Evolutionary conservation across 2,329 filamentous ascomycete species (phyloP).

Genomic region (Sphaerulina musiva): DNA sequence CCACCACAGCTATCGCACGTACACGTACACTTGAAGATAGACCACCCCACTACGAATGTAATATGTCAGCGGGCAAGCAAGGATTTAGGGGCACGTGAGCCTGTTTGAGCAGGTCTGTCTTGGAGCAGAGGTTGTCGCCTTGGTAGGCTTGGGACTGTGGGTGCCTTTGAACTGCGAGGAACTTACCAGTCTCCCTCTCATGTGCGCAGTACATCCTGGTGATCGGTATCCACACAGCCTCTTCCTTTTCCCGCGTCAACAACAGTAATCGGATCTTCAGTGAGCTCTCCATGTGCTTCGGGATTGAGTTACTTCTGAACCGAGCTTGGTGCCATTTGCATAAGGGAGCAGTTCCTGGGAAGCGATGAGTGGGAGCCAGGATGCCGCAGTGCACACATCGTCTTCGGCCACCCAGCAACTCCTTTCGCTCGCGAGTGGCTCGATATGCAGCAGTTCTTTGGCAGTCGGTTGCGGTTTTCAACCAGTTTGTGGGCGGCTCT

Average conservation of each 20-base stretch:
- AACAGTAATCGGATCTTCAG: slow-evolving; percentile 14
- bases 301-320: slow-evolving; percentile 19
- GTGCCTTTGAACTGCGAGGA: no score
- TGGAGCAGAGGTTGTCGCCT: no score
- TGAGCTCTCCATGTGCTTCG: slow-evolving; percentile 14
- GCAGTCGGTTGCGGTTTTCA: slow-evolving; percentile 22
- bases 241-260: slow-evolving; percentile 6
- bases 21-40: slow-evolving; percentile 15
- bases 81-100: no score
- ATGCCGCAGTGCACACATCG: slow-evolving; percentile 26
- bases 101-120: no score
- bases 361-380: slow-evolving; percentile 12
- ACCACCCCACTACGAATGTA: slow-evolving; percentile 11
- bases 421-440: slow-evolving; percentile 21
- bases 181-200: slow-evolving; percentile 9
- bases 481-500: slow-evolving; percentile 14
- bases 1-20: slow-evolving; percentile 18
- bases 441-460: slow-evolving; percentile 23
- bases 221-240: slow-evolving; percentile 18
- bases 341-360: slow-evolving; percentile 18
- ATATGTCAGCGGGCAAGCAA: no score
- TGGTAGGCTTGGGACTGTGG: no score
- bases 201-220: slow-evolving; percentile 20
- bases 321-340: slow-evolving; percentile 24
- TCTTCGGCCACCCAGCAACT: slow-evolving; percentile 17